A percentile compares a stretch with the other conserved stretches of the same genome.
Evolutionary conservation across 768 basidiomycete species (phyloP).

Genomic region (Botryobasidium botryosum): DNA sequence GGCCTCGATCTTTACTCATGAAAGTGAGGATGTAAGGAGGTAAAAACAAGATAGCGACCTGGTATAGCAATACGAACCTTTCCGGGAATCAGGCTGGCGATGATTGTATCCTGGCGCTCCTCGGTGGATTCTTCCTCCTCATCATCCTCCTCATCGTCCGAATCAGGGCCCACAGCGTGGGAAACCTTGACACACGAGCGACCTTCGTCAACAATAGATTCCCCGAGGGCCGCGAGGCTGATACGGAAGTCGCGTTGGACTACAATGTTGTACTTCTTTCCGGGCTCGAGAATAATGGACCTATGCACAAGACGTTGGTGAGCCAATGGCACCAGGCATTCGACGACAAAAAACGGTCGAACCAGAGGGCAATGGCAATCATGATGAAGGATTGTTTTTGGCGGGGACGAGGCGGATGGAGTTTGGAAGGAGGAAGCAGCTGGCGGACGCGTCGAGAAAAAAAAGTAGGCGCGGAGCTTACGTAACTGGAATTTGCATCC

Average conservation of each 20-base stretch:
- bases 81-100: constrained; percentile 22
- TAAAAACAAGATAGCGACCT: neutral
- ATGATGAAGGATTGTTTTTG: no score
- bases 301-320: no score
- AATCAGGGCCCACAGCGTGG: constrained; percentile 14
- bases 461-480: no score
- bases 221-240: constrained; percentile 24
- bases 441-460: no score
- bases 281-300: constrained; percentile 6
- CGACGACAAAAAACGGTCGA: no score
- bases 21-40: neutral
- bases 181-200: constrained; percentile 14
- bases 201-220: constrained; percentile 19
- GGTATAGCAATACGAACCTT: constrained; percentile 15
- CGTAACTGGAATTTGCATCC: no score
- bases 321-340: no score
- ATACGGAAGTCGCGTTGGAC: constrained; percentile 23
- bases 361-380: no score
- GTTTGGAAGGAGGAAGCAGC: no score
- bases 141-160: constrained; percentile 17
- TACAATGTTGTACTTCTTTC: constrained; percentile 18
- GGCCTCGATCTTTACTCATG: constrained; percentile 20
- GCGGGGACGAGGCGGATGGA: no score
- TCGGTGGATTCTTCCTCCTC: constrained; percentile 12
- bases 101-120: constrained; percentile 14